Percentiles rank a stretch among this genome's conserved stretches.
phyloP scores from a whole-genome alignment of 83 land plant species.

The Thuja plicata region DNA sequence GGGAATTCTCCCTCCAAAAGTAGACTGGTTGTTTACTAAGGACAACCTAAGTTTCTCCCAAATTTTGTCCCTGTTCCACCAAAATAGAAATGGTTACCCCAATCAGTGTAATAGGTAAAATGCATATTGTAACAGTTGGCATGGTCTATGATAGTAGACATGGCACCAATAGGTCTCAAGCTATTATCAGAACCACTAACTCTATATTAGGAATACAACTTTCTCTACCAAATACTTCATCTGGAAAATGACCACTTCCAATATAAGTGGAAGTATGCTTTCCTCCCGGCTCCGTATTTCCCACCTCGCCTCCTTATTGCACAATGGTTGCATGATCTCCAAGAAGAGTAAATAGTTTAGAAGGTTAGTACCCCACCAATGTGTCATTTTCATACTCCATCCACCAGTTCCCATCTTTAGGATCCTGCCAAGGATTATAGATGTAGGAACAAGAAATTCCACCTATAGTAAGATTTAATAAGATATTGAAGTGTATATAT shows the following conservation, averaged over 20 bases:
- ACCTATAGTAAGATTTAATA: neutral
- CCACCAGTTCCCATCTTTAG: slow-evolving; percentile 65
- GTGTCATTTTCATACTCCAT: slow-evolving; percentile 33
- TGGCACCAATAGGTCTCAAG: no score
- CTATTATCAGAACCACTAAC: slow-evolving; percentile 34
- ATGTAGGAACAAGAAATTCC: neutral
- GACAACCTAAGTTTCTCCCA: no score
- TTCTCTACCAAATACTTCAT: slow-evolving; percentile 44
- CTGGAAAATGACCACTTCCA: slow-evolving; percentile 66
- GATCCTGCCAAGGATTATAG: slow-evolving; percentile 34
- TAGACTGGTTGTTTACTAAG: no score
- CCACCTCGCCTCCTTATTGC: slow-evolving; percentile 71
- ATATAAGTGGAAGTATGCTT: slow-evolving; percentile 51
- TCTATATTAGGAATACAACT: slow-evolving; percentile 41
- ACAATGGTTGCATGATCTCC: slow-evolving; percentile 43
- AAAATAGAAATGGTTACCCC: no score
- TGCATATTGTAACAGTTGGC: no score
- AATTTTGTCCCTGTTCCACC: no score
- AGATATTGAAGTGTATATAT: neutral
- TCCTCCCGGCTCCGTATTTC: slow-evolving; percentile 30
- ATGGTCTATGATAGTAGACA: no score
- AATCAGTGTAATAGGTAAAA: no score
- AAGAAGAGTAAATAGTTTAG: slow-evolving; percentile 38
- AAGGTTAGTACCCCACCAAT: slow-evolving; percentile 68
- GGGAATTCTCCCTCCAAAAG: no score